These are phyloP conservation scores for Sporothrix sp. DNA, from an alignment of 2,329 filamentous ascomycete genomes.

Conservation along the genomic window DNA sequence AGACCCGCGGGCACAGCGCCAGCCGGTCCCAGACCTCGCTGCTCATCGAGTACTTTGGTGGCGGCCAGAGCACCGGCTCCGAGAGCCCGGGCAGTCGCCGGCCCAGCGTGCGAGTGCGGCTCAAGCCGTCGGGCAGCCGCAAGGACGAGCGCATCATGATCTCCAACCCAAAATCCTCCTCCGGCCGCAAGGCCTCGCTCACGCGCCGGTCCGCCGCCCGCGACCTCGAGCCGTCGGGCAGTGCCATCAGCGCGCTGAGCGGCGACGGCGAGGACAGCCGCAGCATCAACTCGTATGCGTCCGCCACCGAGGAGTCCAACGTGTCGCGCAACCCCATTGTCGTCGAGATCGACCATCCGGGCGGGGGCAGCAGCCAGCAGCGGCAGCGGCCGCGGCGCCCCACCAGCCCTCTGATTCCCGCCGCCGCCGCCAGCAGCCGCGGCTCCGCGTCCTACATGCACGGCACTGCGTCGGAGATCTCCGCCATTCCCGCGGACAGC, in stretches of 20 bases:
- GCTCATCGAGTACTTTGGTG: constrained; percentile 92
- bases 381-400: constrained; percentile 42
- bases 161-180: constrained; percentile 63
- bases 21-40: constrained; percentile 76
- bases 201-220: constrained; percentile 28
- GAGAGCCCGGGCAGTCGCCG: constrained; percentile 52
- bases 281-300: constrained; percentile 65
- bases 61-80: constrained; percentile 50
- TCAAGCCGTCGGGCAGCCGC: constrained; percentile 66
- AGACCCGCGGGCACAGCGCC: constrained; percentile 55
- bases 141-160: constrained; percentile 75
- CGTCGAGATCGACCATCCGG: constrained; percentile 67
- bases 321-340: constrained; percentile 71
- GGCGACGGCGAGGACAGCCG: constrained; percentile 49
- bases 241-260: constrained; percentile 20
- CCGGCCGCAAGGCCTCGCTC: constrained; percentile 52
- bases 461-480: constrained; percentile 72
- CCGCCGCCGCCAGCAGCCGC: constrained; percentile 45
- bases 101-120: constrained; percentile 69
- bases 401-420: constrained; percentile 59
- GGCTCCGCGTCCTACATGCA: constrained; percentile 52
- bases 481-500: constrained; percentile 56
- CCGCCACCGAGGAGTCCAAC: constrained; percentile 70
- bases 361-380: constrained; percentile 22
- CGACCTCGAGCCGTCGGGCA: constrained; percentile 26